phyloP scores from a whole-genome alignment of 2,329 filamentous ascomycete species.

The Pseudofabraea citricarpa region DNA sequence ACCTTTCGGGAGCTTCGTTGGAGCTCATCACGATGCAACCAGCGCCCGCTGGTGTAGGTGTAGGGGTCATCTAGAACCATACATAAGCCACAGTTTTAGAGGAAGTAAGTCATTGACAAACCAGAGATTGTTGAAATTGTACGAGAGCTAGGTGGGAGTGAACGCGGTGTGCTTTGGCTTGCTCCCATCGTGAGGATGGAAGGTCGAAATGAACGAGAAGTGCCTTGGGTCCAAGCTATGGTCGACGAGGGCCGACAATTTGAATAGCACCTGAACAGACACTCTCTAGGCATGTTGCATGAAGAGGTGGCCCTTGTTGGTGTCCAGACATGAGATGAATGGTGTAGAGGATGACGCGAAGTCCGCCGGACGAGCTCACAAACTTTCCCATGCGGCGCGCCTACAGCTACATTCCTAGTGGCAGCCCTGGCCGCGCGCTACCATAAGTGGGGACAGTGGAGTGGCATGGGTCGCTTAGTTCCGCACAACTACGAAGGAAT shows the following conservation, averaged over 20 bases:
- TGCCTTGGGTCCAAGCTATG: background rate
- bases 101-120: background rate
- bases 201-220: background rate
- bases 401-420: too few species aligned
- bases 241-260: background rate
- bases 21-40: conserved; percentile 32
- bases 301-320: background rate
- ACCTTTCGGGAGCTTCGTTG: conserved; percentile 32
- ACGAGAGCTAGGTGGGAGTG: background rate
- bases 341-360: background rate
- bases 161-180: background rate
- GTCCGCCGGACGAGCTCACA: too few species aligned
- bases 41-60: conserved; percentile 30
- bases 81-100: background rate
- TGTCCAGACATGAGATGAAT: background rate
- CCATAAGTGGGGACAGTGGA: too few species aligned
- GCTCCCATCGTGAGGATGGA: background rate
- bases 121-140: background rate
- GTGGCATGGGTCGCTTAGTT: too few species aligned
- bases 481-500: too few species aligned
- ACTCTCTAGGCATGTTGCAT: background rate
- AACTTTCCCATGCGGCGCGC: too few species aligned
- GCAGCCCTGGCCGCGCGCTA: too few species aligned
- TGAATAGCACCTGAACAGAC: background rate
- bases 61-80: conserved; percentile 18